phyloP scores from a whole-genome alignment of 78 protist species.

The Dictyostelium intermedium region DNA sequence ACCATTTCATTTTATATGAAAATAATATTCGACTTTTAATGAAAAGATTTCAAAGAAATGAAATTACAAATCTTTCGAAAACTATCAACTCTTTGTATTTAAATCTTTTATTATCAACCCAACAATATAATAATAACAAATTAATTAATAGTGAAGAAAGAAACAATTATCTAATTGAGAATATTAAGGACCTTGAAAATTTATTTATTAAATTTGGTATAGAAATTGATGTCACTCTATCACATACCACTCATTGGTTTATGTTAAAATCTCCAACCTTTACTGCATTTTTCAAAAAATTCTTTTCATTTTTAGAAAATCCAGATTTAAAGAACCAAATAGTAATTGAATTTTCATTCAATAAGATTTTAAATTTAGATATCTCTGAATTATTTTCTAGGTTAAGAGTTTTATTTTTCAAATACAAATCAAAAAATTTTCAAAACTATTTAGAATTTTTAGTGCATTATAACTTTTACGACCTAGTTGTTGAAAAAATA shows the following conservation, averaged over 20 bases:
- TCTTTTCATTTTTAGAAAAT: not conserved
- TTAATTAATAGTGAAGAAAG: not conserved
- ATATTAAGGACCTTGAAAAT: not conserved
- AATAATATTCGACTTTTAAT: not conserved
- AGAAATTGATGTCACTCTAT: not conserved
- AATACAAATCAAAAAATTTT: not conserved
- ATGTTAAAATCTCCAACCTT: not conserved
- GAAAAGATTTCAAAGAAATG: not conserved
- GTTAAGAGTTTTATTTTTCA: not conserved
- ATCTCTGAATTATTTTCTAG: not conserved
- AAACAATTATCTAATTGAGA: not conserved
- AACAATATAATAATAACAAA: not conserved
- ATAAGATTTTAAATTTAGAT: not conserved
- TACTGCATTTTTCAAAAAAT: not conserved
- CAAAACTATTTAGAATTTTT: not conserved
- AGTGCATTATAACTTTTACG: not conserved
- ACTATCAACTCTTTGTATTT: not conserved
- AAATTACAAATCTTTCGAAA: not conserved
- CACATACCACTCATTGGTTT: not conserved
- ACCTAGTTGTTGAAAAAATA: not conserved
- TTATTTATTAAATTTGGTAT: not conserved
- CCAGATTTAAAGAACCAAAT: not conserved
- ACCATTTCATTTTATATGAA: not conserved
- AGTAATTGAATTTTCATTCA: not conserved
- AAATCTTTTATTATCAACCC: not conserved